A percentile compares a stretch with the other conserved stretches of the same genome.
phyloP scores from a whole-genome alignment of 129 eudicot genomes.

The Artemisia annua region DNA sequence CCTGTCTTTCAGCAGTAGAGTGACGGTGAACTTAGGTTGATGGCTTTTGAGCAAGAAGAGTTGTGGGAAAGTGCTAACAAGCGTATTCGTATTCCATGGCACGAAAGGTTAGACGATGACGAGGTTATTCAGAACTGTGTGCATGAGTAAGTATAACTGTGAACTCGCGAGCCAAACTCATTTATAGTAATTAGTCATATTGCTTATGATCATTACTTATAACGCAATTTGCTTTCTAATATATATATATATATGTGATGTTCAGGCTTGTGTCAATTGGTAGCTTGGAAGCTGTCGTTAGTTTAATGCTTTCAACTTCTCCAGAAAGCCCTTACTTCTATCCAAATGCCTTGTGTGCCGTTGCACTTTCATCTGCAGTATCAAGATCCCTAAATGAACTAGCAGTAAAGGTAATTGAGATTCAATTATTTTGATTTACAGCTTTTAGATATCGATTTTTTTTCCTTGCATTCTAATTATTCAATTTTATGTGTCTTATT shows the following conservation, averaged over 20 bases:
- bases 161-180: too few relatives aligned
- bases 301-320: conserved; percentile 89
- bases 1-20: conserved; percentile 42
- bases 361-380: conserved; percentile 98
- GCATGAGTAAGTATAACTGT: conserved; percentile 72
- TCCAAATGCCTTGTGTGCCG: conserved; percentile 90
- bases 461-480: background rate
- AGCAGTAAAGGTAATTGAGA: conserved; percentile 70
- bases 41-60: conserved; percentile 93
- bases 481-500: background rate
- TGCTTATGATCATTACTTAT: background rate
- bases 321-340: conserved; percentile 94
- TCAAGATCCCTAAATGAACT: conserved; percentile 85
- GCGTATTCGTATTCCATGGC: conserved; percentile 94
- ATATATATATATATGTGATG: conserved; percentile 23
- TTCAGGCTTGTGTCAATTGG: conserved; percentile 90
- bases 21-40: conserved; percentile 62
- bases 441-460: background rate
- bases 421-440: background rate
- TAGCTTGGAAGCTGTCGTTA: conserved; percentile 92
- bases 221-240: background rate
- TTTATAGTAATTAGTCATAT: too few relatives aligned
- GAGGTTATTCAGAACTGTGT: conserved; percentile 91
- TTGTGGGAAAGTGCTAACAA: conserved; percentile 83
- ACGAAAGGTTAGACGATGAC: conserved; percentile 86